A percentile compares a stretch with the other conserved stretches of the same genome.
These are phyloP conservation scores for Tetrahymena borealis DNA, from an alignment of 73 alveolate genomes.

Conservation along the genomic window DNA sequence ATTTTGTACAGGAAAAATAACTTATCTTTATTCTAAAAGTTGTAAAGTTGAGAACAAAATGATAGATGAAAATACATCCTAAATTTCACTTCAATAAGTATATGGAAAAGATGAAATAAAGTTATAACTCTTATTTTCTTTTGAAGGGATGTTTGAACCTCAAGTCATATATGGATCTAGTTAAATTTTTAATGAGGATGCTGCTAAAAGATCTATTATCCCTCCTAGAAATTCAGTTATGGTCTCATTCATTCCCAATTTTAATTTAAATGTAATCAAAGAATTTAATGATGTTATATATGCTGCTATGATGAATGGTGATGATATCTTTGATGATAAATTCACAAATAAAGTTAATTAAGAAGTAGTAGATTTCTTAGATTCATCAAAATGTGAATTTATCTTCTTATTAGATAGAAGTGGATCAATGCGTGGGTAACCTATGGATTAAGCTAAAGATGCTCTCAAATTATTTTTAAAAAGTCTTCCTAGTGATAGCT, in stretches of 20 bases:
- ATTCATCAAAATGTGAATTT: conserved; percentile 22
- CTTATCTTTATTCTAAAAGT: neutral
- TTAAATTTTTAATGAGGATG: neutral
- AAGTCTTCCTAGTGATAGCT: conserved; percentile 55
- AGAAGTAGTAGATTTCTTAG: neutral
- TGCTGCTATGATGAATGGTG: neutral
- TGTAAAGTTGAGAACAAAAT: neutral
- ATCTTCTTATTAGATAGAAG: conserved; percentile 76
- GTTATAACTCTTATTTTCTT: neutral
- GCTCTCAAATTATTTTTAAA: conserved; percentile 61
- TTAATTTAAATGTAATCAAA: neutral
- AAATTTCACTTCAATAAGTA: neutral
- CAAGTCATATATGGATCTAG: neutral
- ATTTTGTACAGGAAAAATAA: neutral
- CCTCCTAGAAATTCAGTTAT: neutral
- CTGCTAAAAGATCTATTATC: neutral
- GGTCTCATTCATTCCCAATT: neutral
- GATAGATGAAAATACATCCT: neutral
- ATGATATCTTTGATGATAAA: neutral
- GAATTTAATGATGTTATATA: neutral
- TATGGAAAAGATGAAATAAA: neutral
- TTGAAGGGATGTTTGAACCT: neutral
- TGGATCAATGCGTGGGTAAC: conserved; percentile 71
- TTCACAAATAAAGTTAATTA: neutral
- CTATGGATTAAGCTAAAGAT: conserved; percentile 49